Evolutionary conservation across 208 protist species (phyloP).

Genomic region (Porcisia deanei): DNA sequence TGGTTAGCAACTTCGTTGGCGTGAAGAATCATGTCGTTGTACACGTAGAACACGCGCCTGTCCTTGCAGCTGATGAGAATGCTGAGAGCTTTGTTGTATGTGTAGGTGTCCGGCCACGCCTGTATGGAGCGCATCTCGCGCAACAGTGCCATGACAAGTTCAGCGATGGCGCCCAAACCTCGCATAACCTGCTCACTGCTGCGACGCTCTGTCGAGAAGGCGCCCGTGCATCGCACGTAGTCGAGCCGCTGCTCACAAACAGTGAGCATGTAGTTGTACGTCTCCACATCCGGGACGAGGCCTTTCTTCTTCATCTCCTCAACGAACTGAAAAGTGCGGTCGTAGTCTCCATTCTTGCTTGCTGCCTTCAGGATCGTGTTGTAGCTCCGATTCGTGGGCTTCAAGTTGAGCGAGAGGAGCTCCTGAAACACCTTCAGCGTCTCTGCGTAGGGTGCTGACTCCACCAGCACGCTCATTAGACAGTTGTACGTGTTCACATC

Average conservation of each 20-base stretch:
- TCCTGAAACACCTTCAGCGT: constrained; percentile 79
- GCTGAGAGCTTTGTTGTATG: constrained; percentile 78
- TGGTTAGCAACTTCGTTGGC: constrained; percentile 3
- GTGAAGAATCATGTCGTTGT: constrained; percentile 38
- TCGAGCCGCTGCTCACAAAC: constrained; percentile 83
- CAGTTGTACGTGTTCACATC: constrained; percentile 93
- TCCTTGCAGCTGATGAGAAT: constrained; percentile 70
- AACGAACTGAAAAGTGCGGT: constrained; percentile 88
- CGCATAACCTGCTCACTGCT: constrained; percentile 62
- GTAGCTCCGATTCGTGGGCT: constrained; percentile 82
- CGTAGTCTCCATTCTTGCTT: constrained; percentile 77
- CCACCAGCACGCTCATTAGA: constrained; percentile 86
- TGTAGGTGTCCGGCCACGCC: constrained; percentile 87
- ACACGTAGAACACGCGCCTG: constrained; percentile 72
- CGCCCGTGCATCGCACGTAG: constrained; percentile 66
- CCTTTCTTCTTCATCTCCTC: constrained; percentile 92
- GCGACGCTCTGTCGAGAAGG: constrained; percentile 37
- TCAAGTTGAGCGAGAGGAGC: constrained; percentile 52
- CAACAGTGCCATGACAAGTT: constrained; percentile 74
- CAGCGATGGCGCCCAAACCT: constrained; percentile 59
- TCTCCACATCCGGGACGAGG: constrained; percentile 82
- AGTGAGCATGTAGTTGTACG: constrained; percentile 90
- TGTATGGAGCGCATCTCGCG: constrained; percentile 77
- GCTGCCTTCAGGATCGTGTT: constrained; percentile 89
- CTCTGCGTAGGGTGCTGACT: constrained; percentile 82